phyloP scores from a whole-genome alignment of 805 yeast species.

The Ogataea paradorogensis region DNA sequence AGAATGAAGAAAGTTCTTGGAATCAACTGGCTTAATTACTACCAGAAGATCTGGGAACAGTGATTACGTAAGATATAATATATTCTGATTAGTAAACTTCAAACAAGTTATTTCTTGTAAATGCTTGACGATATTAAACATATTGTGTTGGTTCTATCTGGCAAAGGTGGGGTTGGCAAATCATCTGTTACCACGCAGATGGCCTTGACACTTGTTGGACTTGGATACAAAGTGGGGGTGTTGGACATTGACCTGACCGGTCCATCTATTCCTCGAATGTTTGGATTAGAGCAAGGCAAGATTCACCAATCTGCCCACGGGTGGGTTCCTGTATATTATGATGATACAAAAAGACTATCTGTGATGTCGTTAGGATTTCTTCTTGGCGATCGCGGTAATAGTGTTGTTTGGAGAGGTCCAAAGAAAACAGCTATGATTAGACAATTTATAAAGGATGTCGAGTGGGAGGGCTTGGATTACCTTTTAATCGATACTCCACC shows the following conservation, averaged over 20 bases:
- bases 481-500: constrained; percentile 96
- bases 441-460: constrained; percentile 86
- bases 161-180: constrained; percentile 97
- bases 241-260: constrained; percentile 95
- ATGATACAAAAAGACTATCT: constrained; percentile 44
- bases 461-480: constrained; percentile 83
- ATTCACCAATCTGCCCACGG: constrained; percentile 82
- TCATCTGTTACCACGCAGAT: constrained; percentile 93
- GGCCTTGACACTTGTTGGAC: constrained; percentile 71
- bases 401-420: constrained; percentile 98
- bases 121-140: constrained; percentile 55
- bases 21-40: constrained; percentile 20
- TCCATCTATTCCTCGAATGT: constrained; percentile 94
- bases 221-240: constrained; percentile 86
- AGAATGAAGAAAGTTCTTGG: constrained; percentile 21
- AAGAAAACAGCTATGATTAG: constrained; percentile 97
- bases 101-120: neutral
- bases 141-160: constrained; percentile 79
- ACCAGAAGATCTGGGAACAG: constrained; percentile 18
- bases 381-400: constrained; percentile 76
- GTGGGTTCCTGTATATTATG: constrained; percentile 85
- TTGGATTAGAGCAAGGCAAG: constrained; percentile 78
- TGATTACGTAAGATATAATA: constrained; percentile 1
- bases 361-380: constrained; percentile 90
- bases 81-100: neutral